Percentiles rank a stretch among this genome's conserved stretches.
Conservation (phyloP, 805 yeast genomes). For the Nematodospora valgi region DNA sequence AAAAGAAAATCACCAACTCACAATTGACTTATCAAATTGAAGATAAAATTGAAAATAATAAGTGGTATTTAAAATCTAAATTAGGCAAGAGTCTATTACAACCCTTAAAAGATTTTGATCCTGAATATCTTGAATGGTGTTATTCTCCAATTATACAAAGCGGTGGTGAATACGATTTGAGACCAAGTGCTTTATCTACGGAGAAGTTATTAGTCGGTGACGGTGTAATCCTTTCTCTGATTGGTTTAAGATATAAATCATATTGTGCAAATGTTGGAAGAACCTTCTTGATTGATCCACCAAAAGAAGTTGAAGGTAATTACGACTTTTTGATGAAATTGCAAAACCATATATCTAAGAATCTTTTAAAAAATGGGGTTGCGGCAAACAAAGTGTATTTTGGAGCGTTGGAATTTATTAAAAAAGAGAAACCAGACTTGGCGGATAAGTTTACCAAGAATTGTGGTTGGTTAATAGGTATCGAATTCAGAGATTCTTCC, state of each 20-base stretch:
- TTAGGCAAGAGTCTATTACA: conserved; percentile 55
- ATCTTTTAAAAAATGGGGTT: conserved; percentile 61
- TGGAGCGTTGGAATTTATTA: conserved; percentile 58
- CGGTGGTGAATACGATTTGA: conserved; percentile 80
- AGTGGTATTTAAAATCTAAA: conserved; percentile 55
- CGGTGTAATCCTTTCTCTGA: conserved; percentile 77
- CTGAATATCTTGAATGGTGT: conserved; percentile 84
- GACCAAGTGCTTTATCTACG: conserved; percentile 77
- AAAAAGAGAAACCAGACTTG: conserved; percentile 58
- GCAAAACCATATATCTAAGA: conserved; percentile 59
- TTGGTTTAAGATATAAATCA: conserved; percentile 83
- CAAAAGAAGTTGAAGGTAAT: conserved; percentile 70
- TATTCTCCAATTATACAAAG: conserved; percentile 88
- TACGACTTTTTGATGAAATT: conserved; percentile 73
- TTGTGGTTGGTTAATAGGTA: conserved; percentile 84
- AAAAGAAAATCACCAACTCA: conserved; percentile 66
- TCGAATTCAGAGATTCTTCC: conserved; percentile 81
- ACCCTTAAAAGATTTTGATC: conserved; percentile 57
- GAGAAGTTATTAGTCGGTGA: conserved; percentile 58
- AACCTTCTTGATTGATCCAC: conserved; percentile 86
- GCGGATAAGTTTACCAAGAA: conserved; percentile 66
- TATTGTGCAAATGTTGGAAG: conserved; percentile 88
- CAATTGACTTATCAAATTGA: conserved; percentile 75
- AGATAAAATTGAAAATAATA: conserved; percentile 70
- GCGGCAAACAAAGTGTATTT: conserved; percentile 65